Evolutionary conservation across 2,329 filamentous ascomycete genomes (phyloP).

Genomic region (Fusarium avenaceum): DNA sequence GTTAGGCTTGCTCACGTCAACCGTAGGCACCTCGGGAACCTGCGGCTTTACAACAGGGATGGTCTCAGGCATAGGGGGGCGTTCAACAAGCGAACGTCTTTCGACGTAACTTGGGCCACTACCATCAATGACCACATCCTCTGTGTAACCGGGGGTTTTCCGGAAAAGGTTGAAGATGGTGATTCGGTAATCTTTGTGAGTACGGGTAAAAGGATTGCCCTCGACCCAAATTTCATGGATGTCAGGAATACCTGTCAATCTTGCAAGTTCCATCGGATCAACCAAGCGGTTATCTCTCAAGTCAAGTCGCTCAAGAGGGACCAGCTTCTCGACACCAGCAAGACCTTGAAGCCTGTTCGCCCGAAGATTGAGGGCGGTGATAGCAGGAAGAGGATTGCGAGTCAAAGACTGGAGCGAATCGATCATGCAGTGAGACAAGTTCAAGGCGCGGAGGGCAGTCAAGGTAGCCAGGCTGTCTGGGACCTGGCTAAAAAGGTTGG

Average conservation of each 20-base stretch:
- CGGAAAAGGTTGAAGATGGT: slow-evolving; percentile 97
- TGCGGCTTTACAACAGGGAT: slow-evolving; percentile 83
- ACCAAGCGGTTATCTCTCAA: slow-evolving; percentile 89
- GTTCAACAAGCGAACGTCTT: slow-evolving; percentile 85
- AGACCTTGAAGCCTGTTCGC: slow-evolving; percentile 89
- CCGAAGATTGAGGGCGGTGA: slow-evolving; percentile 91
- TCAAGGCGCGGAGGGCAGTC: slow-evolving; percentile 89
- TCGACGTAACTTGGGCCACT: slow-evolving; percentile 87
- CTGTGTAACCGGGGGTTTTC: slow-evolving; percentile 86
- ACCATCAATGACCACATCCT: slow-evolving; percentile 91
- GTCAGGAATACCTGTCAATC: slow-evolving; percentile 90
- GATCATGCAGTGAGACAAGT: slow-evolving; percentile 98
- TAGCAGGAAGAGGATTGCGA: slow-evolving; percentile 88
- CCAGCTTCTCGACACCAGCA: slow-evolving; percentile 88
- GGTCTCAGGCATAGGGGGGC: slow-evolving; percentile 79
- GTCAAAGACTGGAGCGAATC: slow-evolving; percentile 90
- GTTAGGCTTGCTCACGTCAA: slow-evolving; percentile 77
- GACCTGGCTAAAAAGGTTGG: slow-evolving; percentile 93
- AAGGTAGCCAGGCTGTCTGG: slow-evolving; percentile 90
- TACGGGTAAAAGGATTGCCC: slow-evolving; percentile 91
- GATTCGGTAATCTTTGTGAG: slow-evolving; percentile 86
- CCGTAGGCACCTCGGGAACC: slow-evolving; percentile 71
- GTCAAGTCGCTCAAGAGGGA: slow-evolving; percentile 90
- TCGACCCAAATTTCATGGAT: slow-evolving; percentile 93
- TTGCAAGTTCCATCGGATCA: slow-evolving; percentile 91